Conservation (phyloP, 1,139 yeast genomes). For the Geotrichum citri-aurantii region DNA sequence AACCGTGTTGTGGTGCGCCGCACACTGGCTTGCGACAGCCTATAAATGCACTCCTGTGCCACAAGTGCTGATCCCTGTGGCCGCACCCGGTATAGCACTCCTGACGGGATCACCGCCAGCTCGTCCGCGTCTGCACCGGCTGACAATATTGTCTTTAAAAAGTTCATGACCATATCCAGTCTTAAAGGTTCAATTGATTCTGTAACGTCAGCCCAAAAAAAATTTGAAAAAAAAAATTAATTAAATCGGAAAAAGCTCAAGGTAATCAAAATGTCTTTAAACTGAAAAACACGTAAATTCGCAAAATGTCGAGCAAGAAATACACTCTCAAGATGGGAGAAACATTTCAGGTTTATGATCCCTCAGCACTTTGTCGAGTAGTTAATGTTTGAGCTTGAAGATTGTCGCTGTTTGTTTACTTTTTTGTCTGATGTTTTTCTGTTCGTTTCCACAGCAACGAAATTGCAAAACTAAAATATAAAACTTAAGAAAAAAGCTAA, state of each 20-base stretch:
- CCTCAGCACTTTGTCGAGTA: not conserved
- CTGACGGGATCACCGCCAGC: constrained; percentile 67
- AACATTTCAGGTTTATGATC: not conserved
- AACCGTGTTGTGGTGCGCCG: constrained; percentile 61
- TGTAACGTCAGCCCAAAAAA: not conserved
- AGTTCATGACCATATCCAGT: constrained; percentile 60
- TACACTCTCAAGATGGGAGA: too few relatives aligned
- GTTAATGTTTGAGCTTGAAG: not conserved
- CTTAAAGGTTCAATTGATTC: too few relatives aligned
- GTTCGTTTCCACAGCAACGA: not conserved
- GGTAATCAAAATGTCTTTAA: too few relatives aligned
- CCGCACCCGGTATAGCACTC: constrained; percentile 69
- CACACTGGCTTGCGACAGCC: constrained; percentile 61
- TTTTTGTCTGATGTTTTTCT: not conserved
- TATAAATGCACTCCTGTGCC: constrained; percentile 70
- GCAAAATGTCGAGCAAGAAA: too few relatives aligned
- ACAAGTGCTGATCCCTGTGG: constrained; percentile 81
- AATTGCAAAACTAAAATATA: not conserved
- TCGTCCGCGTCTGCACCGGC: constrained; percentile 54
- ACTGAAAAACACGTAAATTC: too few relatives aligned
- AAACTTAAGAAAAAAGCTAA: too few relatives aligned
- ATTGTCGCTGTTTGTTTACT: not conserved
- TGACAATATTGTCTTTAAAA: constrained; percentile 64
- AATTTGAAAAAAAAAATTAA: too few relatives aligned
- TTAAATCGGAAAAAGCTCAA: too few relatives aligned